Conservation (phyloP, 2,329 filamentous ascomycete species). For the Cladosporium cucumerinum region DNA sequence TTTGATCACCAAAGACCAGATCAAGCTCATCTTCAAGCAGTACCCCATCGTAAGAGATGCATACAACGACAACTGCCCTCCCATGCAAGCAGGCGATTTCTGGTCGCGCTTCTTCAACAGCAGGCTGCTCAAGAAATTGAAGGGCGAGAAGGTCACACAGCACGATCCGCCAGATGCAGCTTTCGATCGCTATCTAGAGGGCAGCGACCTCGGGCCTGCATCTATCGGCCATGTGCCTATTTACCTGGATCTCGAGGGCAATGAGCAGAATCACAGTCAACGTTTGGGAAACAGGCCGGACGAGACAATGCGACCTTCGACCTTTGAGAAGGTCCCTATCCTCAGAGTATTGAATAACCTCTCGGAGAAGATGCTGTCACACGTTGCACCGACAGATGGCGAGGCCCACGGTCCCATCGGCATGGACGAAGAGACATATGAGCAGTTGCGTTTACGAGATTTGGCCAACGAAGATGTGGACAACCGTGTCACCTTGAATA, state of each 20-base stretch:
- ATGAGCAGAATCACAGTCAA: constrained; percentile 91
- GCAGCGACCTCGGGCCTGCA: constrained; percentile 52
- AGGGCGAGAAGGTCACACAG: constrained; percentile 81
- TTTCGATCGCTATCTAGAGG: constrained; percentile 80
- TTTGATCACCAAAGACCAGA: constrained; percentile 85
- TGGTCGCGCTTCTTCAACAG: constrained; percentile 95
- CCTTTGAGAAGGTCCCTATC: constrained; percentile 76
- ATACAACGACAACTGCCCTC: constrained; percentile 80
- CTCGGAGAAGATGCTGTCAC: constrained; percentile 89
- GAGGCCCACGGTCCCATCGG: constrained; percentile 63
- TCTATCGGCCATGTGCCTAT: constrained; percentile 70
- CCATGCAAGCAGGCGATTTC: constrained; percentile 71
- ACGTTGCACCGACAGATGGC: constrained; percentile 75
- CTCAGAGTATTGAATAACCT: constrained; percentile 84
- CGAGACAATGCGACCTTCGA: constrained; percentile 77
- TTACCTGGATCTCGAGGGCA: constrained; percentile 88
- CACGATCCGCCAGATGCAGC: constrained; percentile 72
- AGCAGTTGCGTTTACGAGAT: constrained; percentile 74
- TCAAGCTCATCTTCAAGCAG: constrained; percentile 87
- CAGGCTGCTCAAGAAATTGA: constrained; percentile 82
- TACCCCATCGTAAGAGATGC: constrained; percentile 86
- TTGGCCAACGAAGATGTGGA: constrained; percentile 71
- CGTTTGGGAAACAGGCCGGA: constrained; percentile 84
- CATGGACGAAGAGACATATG: constrained; percentile 69
- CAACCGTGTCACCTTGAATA: constrained; percentile 75